Conservation (phyloP, 768 basidiomycete genomes). For the Boletus bicolor region DNA sequence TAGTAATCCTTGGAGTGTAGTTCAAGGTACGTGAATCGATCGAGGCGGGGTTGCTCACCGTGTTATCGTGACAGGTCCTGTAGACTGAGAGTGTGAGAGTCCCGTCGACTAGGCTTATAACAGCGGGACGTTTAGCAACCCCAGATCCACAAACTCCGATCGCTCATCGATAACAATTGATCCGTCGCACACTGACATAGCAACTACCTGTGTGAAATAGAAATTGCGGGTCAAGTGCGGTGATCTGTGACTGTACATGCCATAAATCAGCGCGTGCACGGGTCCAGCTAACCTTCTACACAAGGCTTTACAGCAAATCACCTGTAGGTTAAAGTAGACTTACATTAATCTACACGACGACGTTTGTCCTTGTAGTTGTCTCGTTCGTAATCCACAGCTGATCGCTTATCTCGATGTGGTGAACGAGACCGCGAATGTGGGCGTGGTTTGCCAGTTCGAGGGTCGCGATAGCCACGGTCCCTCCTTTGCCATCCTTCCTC, state of each 20-base stretch:
- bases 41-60: slow-evolving; percentile 18
- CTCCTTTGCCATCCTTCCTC: slow-evolving; percentile 18
- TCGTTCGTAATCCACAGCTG: slow-evolving; percentile 29
- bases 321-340: slow-evolving; percentile 10
- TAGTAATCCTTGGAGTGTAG: not conserved
- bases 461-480: slow-evolving; percentile 15
- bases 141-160: not conserved
- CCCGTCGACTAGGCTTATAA: slow-evolving; percentile 15
- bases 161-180: slow-evolving; percentile 20
- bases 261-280: not conserved
- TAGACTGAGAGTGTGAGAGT: not conserved
- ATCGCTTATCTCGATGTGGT: slow-evolving; percentile 26
- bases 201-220: not conserved
- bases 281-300: not conserved
- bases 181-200: not conserved
- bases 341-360: slow-evolving; percentile 50
- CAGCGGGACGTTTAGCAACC: not conserved
- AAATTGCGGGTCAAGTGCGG: slow-evolving; percentile 9
- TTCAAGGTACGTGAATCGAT: not conserved
- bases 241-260: slow-evolving; percentile 2
- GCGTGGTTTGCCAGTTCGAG: slow-evolving; percentile 19
- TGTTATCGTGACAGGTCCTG: slow-evolving; percentile 10
- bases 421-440: slow-evolving; percentile 35
- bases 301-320: slow-evolving; percentile 1
- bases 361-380: slow-evolving; percentile 48